Conservation (phyloP, 2,329 filamentous ascomycete genomes). For the Microsporum audouinii region DNA sequence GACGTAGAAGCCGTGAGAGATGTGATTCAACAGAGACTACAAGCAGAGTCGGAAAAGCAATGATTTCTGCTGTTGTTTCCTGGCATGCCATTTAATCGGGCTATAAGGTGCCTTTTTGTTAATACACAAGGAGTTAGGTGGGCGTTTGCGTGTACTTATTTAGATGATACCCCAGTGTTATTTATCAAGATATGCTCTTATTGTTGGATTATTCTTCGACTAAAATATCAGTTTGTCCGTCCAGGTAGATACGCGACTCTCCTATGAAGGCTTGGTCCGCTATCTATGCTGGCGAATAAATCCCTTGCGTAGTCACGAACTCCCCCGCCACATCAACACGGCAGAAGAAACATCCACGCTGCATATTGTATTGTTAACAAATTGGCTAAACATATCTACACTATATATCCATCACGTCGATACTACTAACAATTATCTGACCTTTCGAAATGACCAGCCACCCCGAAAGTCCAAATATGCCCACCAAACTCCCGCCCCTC, state of each 20-base stretch:
- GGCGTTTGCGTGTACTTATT: not conserved
- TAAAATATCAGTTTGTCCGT: too few species aligned
- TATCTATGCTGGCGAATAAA: not conserved
- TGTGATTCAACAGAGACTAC: conserved; percentile 27
- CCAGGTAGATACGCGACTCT: too few species aligned
- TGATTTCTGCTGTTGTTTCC: not conserved
- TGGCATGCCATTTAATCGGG: not conserved
- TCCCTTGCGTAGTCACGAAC: not conserved
- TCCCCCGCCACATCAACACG: not conserved
- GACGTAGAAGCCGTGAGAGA: conserved; percentile 38
- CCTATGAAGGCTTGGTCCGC: not conserved
- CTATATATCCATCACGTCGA: not conserved
- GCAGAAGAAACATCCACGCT: not conserved
- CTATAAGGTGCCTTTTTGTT: not conserved
- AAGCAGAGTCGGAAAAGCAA: conserved; percentile 16
- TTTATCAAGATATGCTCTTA: not conserved
- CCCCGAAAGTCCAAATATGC: not conserved
- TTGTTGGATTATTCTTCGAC: too few species aligned
- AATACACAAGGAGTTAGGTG: not conserved
- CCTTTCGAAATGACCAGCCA: not conserved
- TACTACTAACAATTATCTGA: not conserved
- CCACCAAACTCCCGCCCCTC: conserved; percentile 42
- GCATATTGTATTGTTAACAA: too few species aligned
- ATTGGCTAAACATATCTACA: not conserved
- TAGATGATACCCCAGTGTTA: not conserved